These are phyloP conservation scores for Blastomyces percursus DNA, from an alignment of 2,329 filamentous ascomycete genomes.

Conservation along the genomic window DNA sequence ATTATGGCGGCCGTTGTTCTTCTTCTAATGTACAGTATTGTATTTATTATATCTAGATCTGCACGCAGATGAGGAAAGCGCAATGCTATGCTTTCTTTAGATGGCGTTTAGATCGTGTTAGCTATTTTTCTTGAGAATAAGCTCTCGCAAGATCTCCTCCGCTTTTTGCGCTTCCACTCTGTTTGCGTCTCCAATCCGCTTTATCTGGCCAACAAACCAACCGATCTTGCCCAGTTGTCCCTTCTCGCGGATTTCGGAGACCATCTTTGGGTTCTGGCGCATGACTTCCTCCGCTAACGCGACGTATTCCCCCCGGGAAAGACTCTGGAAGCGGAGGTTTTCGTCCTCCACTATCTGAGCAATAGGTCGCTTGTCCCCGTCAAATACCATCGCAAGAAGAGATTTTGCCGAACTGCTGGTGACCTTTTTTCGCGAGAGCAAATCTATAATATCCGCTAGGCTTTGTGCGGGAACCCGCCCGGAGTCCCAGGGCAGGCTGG, in stretches of 20 bases:
- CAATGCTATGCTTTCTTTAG: background rate
- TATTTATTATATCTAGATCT: background rate
- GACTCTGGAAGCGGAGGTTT: conserved; percentile 44
- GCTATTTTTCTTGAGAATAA: conserved; percentile 28
- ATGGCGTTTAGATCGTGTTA: too few species aligned
- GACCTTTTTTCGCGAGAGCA: conserved; percentile 35
- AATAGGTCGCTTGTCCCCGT: conserved; percentile 40
- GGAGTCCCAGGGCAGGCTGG: conserved; percentile 36
- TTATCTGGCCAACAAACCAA: conserved; percentile 60
- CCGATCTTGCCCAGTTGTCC: conserved; percentile 54
- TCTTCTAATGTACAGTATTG: background rate
- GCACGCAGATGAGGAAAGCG: background rate
- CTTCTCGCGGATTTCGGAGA: conserved; percentile 48
- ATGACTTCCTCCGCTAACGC: conserved; percentile 45
- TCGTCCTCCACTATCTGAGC: conserved; percentile 46
- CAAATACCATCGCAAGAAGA: conserved; percentile 46
- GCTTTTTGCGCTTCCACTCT: conserved; percentile 52
- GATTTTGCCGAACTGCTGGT: conserved; percentile 50
- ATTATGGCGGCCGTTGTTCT: background rate
- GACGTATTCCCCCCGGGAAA: conserved; percentile 47
- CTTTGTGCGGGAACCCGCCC: conserved; percentile 31
- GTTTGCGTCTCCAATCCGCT: conserved; percentile 48
- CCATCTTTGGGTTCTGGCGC: conserved; percentile 45
- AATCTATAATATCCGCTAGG: conserved; percentile 36
- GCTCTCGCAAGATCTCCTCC: conserved; percentile 41